Evolutionary conservation across 2,329 filamentous ascomycete genomes (phyloP), one percentile per base, ranked within the genome.

Genomic region (Zymoseptoria tritici): DNA sequence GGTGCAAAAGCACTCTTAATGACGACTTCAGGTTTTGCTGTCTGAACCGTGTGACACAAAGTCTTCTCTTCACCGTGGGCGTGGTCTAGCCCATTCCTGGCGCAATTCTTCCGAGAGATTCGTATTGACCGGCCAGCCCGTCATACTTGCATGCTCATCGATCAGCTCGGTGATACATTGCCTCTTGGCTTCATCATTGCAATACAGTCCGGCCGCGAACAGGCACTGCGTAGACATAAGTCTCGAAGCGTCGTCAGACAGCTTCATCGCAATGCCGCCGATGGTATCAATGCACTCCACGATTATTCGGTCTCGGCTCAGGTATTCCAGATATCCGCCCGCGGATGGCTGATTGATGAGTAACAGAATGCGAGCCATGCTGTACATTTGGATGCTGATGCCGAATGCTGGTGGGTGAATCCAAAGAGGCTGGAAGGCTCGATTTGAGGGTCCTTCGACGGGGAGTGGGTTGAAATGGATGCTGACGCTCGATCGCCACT

Each of bases 341-440:
- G 74, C 72, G 0, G 78, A 78, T 1, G 81, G 82, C 53, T 80
- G 77, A 56, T 84, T 79, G 54, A 83, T 75, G 0, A 81, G 71
- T 1, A 83, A 75, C 0, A 85, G 71, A 51, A 84, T 80, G 9
- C 78, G 75, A 0, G 81, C 80, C 60, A 83, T 80, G 63, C 77
- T 76, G 62, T 81, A 79, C 13, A 79, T 76, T 63, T 84, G 82
- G 5, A 84, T 68, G 0, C 81, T 78, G 11, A 79, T 77, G 1
- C 74, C 75, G 58, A 70, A 68, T 4, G 75, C 71, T 3, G 79
- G 74, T 2, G 80, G 80, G 61, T 82, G 75, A 9, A 82, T 77
- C 80, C 80, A 83, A 4, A 82, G 70, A 1, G 78, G 75, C n/a
- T 74, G 71, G 63, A 82, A 81, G 0, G 74, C 73, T 70, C n/a